Evolutionary conservation across 208 protist species (phyloP).

Genomic region (Balamuthia mandrillaris): DNA sequence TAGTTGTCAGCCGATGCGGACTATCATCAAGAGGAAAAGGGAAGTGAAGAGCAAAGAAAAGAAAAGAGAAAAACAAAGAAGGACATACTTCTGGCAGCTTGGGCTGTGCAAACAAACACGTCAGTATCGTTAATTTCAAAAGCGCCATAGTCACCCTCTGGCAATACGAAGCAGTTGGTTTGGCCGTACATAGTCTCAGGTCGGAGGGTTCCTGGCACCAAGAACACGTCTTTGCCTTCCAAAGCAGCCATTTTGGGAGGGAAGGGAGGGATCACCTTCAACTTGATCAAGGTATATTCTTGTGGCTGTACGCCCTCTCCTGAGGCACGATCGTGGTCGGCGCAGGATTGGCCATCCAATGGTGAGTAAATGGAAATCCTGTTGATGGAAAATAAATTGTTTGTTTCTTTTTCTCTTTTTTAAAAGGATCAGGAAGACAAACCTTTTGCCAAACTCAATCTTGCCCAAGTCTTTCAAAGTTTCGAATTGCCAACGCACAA

Average conservation of each 20-base stretch:
- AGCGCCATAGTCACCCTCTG: slow-evolving; percentile 91
- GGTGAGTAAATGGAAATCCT: slow-evolving; percentile 94
- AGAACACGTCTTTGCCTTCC: slow-evolving; percentile 80
- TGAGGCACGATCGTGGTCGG: slow-evolving; percentile 96
- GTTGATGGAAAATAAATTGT: not conserved
- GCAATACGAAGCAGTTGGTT: slow-evolving; percentile 99
- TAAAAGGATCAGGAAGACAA: slow-evolving; percentile 36
- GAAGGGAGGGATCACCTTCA: slow-evolving; percentile 73
- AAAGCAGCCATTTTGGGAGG: slow-evolving; percentile 57
- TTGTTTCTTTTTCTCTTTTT: not conserved
- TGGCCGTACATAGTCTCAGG: slow-evolving; percentile 99
- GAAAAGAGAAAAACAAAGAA: not conserved
- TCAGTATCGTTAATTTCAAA: slow-evolving; percentile 85
- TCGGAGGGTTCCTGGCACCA: slow-evolving; percentile 97
- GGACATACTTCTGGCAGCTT: slow-evolving; percentile 87
- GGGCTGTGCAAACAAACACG: slow-evolving; percentile 90
- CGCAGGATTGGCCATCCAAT: slow-evolving; percentile 96
- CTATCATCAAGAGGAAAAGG: not conserved
- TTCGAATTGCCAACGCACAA: slow-evolving; percentile 96
- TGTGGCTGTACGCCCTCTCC: slow-evolving; percentile 95
- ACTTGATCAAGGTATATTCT: slow-evolving; percentile 97
- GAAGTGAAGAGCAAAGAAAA: not conserved
- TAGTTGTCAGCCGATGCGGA: not conserved
- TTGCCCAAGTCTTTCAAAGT: slow-evolving; percentile 82
- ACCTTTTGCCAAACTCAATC: slow-evolving; percentile 94